Conservation (phyloP, 495 filamentous ascomycete species). For the Penicillium nucicola region DNA sequence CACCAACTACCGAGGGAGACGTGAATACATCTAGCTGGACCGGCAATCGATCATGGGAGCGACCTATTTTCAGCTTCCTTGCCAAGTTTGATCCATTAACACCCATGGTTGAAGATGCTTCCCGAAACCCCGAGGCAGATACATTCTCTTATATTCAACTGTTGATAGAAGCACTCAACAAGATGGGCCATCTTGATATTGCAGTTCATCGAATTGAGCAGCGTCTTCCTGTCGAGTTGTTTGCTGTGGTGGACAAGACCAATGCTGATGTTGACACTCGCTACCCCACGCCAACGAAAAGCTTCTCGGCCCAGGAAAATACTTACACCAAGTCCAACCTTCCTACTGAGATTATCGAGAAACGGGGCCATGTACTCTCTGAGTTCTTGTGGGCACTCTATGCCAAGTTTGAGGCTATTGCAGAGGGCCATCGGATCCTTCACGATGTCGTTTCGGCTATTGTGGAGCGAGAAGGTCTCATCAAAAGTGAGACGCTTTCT, state of each 20-base stretch:
- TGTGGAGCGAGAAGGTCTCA: slow-evolving; percentile 67
- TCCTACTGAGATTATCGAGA: slow-evolving; percentile 63
- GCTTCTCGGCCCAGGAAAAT: slow-evolving; percentile 46
- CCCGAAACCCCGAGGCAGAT: slow-evolving; percentile 90
- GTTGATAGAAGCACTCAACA: slow-evolving; percentile 83
- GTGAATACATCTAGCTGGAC: slow-evolving; percentile 42
- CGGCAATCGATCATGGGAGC: slow-evolving; percentile 42
- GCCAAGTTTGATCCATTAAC: slow-evolving; percentile 70
- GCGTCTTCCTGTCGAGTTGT: slow-evolving; percentile 88
- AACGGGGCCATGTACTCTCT: slow-evolving; percentile 75
- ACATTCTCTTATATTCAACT: slow-evolving; percentile 91
- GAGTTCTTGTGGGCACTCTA: slow-evolving; percentile 91
- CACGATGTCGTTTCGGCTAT: slow-evolving; percentile 87
- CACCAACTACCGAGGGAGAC: slow-evolving; percentile 46
- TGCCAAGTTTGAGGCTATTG: slow-evolving; percentile 94
- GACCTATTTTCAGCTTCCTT: slow-evolving; percentile 74
- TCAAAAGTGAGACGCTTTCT: slow-evolving; percentile 53
- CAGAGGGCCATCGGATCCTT: slow-evolving; percentile 89
- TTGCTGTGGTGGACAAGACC: slow-evolving; percentile 89
- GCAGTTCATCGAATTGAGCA: slow-evolving; percentile 90
- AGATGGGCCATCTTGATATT: slow-evolving; percentile 76
- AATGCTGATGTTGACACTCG: slow-evolving; percentile 90
- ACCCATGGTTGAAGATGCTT: slow-evolving; percentile 77
- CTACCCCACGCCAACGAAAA: slow-evolving; percentile 68
- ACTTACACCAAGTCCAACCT: slow-evolving; percentile 44